phyloP scores from a whole-genome alignment of 2,329 filamentous ascomycete species.

The Fusarium musae region DNA sequence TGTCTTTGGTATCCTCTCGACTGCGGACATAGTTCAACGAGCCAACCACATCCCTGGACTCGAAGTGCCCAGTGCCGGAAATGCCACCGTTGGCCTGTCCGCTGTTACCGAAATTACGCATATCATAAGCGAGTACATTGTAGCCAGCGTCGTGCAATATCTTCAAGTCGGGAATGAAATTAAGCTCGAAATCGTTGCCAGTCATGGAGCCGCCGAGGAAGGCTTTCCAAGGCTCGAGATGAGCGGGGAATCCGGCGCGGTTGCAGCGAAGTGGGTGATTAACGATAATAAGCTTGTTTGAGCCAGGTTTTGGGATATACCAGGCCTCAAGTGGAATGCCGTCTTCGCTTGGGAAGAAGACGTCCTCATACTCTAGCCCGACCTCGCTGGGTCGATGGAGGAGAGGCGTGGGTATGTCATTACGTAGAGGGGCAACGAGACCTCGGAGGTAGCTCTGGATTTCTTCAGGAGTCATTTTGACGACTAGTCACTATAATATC shows the following conservation, averaged over 20 bases:
- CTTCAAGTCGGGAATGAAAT: background rate
- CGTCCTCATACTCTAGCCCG: accelerated
- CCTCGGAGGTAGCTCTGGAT: background rate
- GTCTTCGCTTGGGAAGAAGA: background rate
- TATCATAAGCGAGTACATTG: background rate
- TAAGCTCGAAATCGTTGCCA: background rate
- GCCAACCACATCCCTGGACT: background rate
- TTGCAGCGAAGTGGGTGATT: background rate
- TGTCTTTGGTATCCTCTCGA: background rate
- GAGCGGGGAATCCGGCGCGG: background rate
- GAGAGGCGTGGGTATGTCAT: background rate
- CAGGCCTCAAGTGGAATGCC: background rate
- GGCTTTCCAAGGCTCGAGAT: background rate
- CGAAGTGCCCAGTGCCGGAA: background rate
- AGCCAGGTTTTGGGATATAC: background rate
- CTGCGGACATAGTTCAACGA: background rate
- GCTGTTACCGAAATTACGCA: background rate
- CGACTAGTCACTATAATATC: accelerated
- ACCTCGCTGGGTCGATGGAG: background rate
- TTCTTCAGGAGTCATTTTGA: background rate
- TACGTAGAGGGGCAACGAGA: background rate
- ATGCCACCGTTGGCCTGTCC: background rate
- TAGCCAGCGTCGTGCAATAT: background rate
- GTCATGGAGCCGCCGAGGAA: background rate
- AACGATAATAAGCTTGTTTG: background rate